These are phyloP conservation scores for Helianthus tuberosus DNA, from an alignment of 129 eudicot species.

Conservation along the genomic window DNA sequence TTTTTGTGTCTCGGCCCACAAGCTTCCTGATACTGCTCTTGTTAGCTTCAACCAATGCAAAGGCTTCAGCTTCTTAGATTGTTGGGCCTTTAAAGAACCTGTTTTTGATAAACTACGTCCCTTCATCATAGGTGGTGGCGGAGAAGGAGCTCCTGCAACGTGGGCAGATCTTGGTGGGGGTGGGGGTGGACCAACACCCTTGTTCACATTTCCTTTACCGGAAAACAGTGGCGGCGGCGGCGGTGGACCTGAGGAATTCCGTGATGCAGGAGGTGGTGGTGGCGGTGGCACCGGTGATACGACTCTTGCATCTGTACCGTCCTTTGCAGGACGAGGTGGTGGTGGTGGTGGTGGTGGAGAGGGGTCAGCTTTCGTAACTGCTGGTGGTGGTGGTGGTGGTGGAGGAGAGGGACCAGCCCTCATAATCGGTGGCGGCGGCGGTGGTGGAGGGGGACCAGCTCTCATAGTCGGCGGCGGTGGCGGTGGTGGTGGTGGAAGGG, in stretches of 20 bases:
- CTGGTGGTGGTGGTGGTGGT: slow-evolving; percentile 41
- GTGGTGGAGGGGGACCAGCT: slow-evolving; percentile 22
- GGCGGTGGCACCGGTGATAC: slow-evolving; percentile 39
- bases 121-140: slow-evolving; percentile 50
- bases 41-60: slow-evolving; percentile 90
- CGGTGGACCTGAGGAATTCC: slow-evolving; percentile 33
- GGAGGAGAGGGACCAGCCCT: slow-evolving; percentile 28
- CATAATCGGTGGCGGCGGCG: slow-evolving; percentile 21
- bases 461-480: slow-evolving; percentile 9
- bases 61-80: slow-evolving; percentile 79
- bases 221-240: slow-evolving; percentile 64
- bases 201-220: slow-evolving; percentile 26
- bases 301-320: slow-evolving; percentile 18
- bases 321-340: slow-evolving; percentile 31
- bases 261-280: slow-evolving; percentile 26
- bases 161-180: slow-evolving; percentile 35
- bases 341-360: slow-evolving; percentile 35
- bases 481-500: slow-evolving; percentile 27
- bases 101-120: slow-evolving; percentile 56
- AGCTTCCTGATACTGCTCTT: slow-evolving; percentile 88
- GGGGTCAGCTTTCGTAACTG: not conserved
- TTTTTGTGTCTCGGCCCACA: slow-evolving; percentile 96
- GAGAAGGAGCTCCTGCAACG: slow-evolving; percentile 44
- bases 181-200: slow-evolving; percentile 36
- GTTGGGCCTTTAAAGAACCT: slow-evolving; percentile 37